Conservation (phyloP, 352 stramenopile genomes). For the Elongisporangium undulatum region DNA sequence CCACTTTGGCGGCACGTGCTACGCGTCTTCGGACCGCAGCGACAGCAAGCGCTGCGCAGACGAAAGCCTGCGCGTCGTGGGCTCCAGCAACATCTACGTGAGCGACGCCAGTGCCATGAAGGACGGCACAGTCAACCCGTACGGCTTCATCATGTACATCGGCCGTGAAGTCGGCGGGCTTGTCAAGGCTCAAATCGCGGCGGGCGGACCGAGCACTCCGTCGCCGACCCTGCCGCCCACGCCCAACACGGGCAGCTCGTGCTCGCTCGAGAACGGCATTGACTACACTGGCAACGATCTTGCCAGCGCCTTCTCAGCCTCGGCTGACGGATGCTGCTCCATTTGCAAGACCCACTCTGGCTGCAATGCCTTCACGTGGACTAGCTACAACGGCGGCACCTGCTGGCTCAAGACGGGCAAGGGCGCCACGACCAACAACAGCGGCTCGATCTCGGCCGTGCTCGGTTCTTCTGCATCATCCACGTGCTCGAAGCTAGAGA, state of each 20-base stretch:
- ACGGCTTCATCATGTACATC: conserved; percentile 50
- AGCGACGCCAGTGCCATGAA: conserved; percentile 42
- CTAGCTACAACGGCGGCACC: conserved; percentile 10
- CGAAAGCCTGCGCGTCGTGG: conserved; percentile 22
- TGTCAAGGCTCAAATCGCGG: background rate
- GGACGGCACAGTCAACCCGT: conserved; percentile 40
- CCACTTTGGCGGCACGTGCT: conserved; percentile 43
- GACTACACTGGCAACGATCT: conserved; percentile 30
- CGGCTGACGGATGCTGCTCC: conserved; percentile 15
- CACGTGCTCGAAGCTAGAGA: conserved; percentile 5
- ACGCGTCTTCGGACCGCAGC: conserved; percentile 19
- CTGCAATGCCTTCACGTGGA: conserved; percentile 15
- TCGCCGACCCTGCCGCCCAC: too few species aligned
- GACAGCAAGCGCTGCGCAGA: conserved; percentile 24
- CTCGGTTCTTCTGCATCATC: conserved; percentile 7
- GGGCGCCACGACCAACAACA: conserved; percentile 3
- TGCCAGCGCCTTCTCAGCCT: conserved; percentile 10
- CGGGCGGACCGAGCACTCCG: too few species aligned
- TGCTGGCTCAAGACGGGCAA: conserved; percentile 15
- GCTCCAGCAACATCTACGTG: conserved; percentile 34
- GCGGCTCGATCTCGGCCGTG: conserved; percentile 6
- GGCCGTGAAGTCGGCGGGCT: conserved; percentile 11
- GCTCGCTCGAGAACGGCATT: conserved; percentile 3
- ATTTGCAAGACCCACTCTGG: conserved; percentile 14
- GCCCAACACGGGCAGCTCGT: too few species aligned